Evolutionary conservation across 2,329 filamentous ascomycete genomes (phyloP).

Genomic region (Blumeria graminis): DNA sequence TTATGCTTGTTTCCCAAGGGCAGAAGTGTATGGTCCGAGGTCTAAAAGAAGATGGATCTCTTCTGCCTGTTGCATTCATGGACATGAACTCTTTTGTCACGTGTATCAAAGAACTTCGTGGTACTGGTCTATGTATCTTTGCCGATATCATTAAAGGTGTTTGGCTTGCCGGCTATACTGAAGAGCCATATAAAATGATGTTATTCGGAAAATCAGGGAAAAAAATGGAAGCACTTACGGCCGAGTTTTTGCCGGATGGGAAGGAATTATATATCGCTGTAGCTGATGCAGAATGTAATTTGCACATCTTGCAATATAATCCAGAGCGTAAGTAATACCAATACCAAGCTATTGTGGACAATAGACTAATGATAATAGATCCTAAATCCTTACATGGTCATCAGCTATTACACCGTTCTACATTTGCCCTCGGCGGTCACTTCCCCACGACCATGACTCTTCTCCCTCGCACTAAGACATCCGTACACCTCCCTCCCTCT

Average conservation of each 20-base stretch:
- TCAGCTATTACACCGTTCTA: conserved; percentile 62
- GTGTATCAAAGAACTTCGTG: conserved; percentile 57
- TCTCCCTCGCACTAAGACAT: conserved; percentile 38
- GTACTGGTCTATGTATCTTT: conserved; percentile 67
- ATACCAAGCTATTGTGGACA: neutral
- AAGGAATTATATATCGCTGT: conserved; percentile 63
- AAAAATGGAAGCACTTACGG: conserved; percentile 51
- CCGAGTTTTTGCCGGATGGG: conserved; percentile 73
- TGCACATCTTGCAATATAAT: conserved; percentile 82
- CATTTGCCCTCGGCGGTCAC: conserved; percentile 67
- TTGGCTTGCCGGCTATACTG: conserved; percentile 90
- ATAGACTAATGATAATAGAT: conserved; percentile 26
- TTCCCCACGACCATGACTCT: conserved; percentile 51
- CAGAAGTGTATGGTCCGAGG: conserved; percentile 96
- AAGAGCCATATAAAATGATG: conserved; percentile 90
- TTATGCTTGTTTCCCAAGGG: conserved; percentile 74
- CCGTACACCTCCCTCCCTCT: conserved; percentile 22
- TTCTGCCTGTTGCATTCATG: conserved; percentile 87
- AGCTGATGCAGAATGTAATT: conserved; percentile 60
- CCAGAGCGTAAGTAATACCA: conserved; percentile 49
- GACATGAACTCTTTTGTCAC: conserved; percentile 91
- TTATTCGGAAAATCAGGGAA: conserved; percentile 72
- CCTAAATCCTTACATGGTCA: conserved; percentile 82
- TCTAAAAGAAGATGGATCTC: conserved; percentile 78
- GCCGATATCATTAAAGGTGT: conserved; percentile 81